Conservation (phyloP, 2,329 filamentous ascomycete species). For the Cordyceps cateniannulata region DNA sequence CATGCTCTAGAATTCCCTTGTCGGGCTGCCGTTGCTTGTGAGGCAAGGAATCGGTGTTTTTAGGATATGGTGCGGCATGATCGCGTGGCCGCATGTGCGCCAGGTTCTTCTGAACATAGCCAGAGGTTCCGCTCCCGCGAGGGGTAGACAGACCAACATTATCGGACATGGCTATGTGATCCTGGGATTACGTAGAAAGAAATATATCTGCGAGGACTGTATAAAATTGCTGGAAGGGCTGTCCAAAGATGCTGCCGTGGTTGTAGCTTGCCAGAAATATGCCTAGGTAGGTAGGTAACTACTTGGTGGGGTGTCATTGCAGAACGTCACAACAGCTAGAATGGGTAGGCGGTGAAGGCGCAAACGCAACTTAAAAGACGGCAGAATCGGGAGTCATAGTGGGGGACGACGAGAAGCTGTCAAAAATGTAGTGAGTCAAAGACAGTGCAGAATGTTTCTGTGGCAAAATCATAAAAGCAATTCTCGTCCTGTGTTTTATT, state of each 20-base stretch:
- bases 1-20: conserved; percentile 88
- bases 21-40: conserved; percentile 81
- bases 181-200: not conserved
- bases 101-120: conserved; percentile 94
- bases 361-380: not conserved
- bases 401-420: not conserved
- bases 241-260: not conserved
- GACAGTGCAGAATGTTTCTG: not conserved
- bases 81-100: conserved; percentile 84
- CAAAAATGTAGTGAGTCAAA: not conserved
- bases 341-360: conserved; percentile 9
- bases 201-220: not conserved
- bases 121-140: conserved; percentile 89
- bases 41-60: conserved; percentile 58
- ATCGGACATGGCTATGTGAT: conserved; percentile 64
- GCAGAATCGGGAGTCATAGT: conserved; percentile 12
- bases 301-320: not conserved
- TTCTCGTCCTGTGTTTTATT: not conserved
- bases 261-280: not conserved
- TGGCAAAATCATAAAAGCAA: not conserved
- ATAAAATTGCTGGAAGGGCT: not conserved
- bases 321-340: conserved; percentile 7
- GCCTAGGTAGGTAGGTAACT: too few species aligned
- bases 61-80: conserved; percentile 68
- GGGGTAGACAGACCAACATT: conserved; percentile 96